phyloP scores from a whole-genome alignment of 106 monocot genomes.

The Apostasia shenzhenica region DNA sequence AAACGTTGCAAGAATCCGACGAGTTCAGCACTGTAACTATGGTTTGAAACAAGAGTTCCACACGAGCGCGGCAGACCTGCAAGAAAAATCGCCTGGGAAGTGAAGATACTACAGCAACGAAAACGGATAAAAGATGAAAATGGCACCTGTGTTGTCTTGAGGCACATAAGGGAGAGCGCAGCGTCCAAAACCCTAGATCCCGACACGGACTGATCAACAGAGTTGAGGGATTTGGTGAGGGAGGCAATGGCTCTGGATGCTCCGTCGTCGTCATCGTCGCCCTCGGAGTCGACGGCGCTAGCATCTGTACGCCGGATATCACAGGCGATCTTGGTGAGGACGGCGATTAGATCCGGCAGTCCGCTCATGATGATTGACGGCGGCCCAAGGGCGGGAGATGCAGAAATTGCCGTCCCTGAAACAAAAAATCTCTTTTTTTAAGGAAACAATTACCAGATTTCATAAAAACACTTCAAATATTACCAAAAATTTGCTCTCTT shows the following conservation, averaged over 20 bases:
- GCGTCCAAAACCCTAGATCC: slow-evolving; percentile 61
- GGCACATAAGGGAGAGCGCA: slow-evolving; percentile 76
- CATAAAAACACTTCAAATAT: too few relatives aligned
- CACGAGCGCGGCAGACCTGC: slow-evolving; percentile 31
- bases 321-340: slow-evolving; percentile 4
- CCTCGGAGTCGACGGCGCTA: not conserved
- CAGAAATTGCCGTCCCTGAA: too few relatives aligned
- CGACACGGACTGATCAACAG: slow-evolving; percentile 7
- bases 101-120: not conserved
- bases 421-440: too few relatives aligned
- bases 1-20: slow-evolving; percentile 35
- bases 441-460: too few relatives aligned
- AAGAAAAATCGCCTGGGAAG: not conserved
- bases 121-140: not conserved
- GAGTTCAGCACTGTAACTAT: slow-evolving; percentile 45
- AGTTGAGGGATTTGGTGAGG: slow-evolving; percentile 53
- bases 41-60: slow-evolving; percentile 38
- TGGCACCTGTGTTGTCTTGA: slow-evolving; percentile 41
- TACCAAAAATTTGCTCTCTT: too few relatives aligned
- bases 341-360: not conserved
- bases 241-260: slow-evolving; percentile 15
- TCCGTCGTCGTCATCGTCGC: not conserved
- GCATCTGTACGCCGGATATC: not conserved
- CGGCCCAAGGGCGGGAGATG: too few relatives aligned
- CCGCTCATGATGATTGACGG: not conserved